These are phyloP conservation scores for Evernia prunastri DNA, from an alignment of 495 filamentous ascomycete genomes.

Conservation along the genomic window DNA sequence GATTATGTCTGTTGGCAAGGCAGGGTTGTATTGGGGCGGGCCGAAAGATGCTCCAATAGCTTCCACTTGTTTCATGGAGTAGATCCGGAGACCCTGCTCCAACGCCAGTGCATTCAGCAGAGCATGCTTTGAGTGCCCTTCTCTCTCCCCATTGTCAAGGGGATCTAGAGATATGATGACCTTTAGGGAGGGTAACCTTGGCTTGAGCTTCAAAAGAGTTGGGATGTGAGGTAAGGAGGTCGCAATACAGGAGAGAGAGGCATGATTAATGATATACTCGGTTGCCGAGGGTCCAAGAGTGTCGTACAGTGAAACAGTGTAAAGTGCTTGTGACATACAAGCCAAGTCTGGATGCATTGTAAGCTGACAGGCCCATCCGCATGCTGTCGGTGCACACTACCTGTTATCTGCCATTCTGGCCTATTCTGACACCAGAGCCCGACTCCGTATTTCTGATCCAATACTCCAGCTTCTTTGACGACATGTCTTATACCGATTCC, in stretches of 20 bases:
- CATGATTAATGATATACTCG: constrained; percentile 94
- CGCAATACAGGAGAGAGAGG: constrained; percentile 65
- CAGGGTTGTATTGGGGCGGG: constrained; percentile 57
- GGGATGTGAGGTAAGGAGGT: constrained; percentile 81
- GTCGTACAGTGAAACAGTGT: constrained; percentile 91
- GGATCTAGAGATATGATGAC: constrained; percentile 84
- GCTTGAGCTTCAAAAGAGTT: constrained; percentile 75
- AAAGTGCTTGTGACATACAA: constrained; percentile 82
- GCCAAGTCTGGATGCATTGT: constrained; percentile 60
- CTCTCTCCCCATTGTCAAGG: constrained; percentile 71
- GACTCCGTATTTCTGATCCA: constrained; percentile 67
- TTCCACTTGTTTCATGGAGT: constrained; percentile 72
- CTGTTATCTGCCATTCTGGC: constrained; percentile 94
- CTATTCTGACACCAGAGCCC: constrained; percentile 95
- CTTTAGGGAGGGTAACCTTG: constrained; percentile 71
- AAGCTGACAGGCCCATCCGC: constrained; percentile 1
- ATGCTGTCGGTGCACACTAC: constrained; percentile 37
- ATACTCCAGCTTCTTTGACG: constrained; percentile 62
- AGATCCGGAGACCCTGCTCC: constrained; percentile 65
- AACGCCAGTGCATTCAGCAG: constrained; percentile 68
- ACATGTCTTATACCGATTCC: constrained; percentile 82
- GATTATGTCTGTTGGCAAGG: constrained; percentile 66
- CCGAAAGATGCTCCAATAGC: constrained; percentile 63
- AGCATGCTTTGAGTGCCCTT: constrained; percentile 70
- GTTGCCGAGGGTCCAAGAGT: constrained; percentile 84